phyloP scores from a whole-genome alignment of 352 stramenopile species.

The Thalassiosira livingstoniorum region DNA sequence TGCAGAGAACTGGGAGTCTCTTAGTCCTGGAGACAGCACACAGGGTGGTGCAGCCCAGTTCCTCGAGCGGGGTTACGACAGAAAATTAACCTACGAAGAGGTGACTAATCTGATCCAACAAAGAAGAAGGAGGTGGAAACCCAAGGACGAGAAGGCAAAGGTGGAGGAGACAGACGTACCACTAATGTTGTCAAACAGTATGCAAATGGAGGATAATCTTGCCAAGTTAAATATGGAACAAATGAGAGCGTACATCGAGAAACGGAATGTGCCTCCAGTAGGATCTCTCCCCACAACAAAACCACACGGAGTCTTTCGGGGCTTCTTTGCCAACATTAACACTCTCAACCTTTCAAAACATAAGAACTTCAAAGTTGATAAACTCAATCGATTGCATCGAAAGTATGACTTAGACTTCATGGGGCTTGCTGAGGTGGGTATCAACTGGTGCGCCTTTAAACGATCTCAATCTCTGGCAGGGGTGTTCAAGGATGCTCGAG shows the following conservation, averaged over 20 bases:
- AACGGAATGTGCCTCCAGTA: neutral
- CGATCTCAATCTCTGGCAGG: neutral
- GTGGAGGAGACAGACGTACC: too few relatives aligned
- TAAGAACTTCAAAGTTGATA: conserved; percentile 1
- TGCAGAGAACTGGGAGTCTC: too few relatives aligned
- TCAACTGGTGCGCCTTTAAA: neutral
- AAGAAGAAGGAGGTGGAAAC: too few relatives aligned
- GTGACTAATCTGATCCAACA: too few relatives aligned
- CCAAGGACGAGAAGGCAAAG: too few relatives aligned
- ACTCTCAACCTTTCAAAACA: neutral
- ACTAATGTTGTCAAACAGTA: too few relatives aligned
- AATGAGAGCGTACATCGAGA: conserved; percentile 1
- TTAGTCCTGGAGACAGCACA: too few relatives aligned
- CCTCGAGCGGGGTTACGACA: too few relatives aligned
- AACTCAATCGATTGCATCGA: neutral
- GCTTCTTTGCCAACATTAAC: neutral
- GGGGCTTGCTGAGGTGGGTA: neutral
- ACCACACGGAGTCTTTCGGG: neutral
- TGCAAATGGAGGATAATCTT: too few relatives aligned
- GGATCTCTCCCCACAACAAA: neutral
- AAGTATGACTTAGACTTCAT: neutral
- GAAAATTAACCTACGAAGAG: too few relatives aligned
- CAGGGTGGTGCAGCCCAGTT: too few relatives aligned
- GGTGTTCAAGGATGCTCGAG: neutral
- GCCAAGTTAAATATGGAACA: too few relatives aligned